Base-by-base conservation (phyloP, 2,329 filamentous ascomycete species). In the Periglandula ipomoeae region DNA sequence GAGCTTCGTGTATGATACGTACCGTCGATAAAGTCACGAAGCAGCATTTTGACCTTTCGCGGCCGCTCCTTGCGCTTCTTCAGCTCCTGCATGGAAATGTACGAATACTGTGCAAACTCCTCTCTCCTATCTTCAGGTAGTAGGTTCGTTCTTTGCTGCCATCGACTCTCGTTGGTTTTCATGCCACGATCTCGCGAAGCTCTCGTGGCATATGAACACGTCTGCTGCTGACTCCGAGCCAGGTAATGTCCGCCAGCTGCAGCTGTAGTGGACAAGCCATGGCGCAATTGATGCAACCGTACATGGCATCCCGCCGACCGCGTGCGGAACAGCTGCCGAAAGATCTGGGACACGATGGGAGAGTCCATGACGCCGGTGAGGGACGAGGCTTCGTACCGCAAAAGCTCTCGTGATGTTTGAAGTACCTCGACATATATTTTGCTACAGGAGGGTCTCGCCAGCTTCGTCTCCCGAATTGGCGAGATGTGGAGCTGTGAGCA, bases 1-100 rank as follows among this genome's bases (percentile, higher is more conserved):
- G 52, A 43, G 58, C 57, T 10, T 53, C 53, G 15, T 43, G 13
- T 20, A 32, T 30, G 4, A 27, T 24, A 30, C 37, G 23, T 59
- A 89, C 87, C 90, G 66, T 98, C 93, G 62, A 98, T 93, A 63
- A 98, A 98, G 74, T 98, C 94, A 56, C 94, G 80, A 64, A 94
- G 87, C 61, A 96, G 71, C 93, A 98, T 98, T 78, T 95, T 96
- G 56, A 95, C 90, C 65, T 86, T 79, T 61, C 79, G 80, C 40
- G 93, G 93, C 60, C 93, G 75, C 62, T 95, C 84, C 47, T 72
- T 82, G 47, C 86, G 77, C 56, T 68, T 72, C 56, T 84, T 82
- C 56, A 98, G 71, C 53, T 89, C 83, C 55, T 85, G 76, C n/a
- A 89, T 80, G 8, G 89, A 95, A 44, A 98, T 85, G 62, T 85